These are phyloP conservation scores for Volvox africanus DNA, from an alignment of 139 green algal species.

Conservation along the genomic window DNA sequence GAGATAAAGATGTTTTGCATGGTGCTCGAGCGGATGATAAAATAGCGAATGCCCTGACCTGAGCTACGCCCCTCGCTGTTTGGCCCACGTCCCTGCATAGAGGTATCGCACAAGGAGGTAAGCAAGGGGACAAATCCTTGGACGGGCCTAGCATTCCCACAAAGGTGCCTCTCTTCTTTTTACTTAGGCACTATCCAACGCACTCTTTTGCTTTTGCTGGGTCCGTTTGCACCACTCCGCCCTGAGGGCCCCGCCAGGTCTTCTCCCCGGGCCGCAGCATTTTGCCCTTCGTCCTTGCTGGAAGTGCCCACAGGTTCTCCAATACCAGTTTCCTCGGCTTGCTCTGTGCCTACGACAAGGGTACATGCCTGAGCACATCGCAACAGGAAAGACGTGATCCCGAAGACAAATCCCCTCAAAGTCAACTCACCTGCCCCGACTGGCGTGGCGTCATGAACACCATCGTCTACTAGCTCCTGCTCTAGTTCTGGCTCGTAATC, in stretches of 20 bases:
- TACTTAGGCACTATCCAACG: neutral
- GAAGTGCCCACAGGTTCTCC: neutral
- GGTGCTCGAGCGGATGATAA: constrained; percentile 80
- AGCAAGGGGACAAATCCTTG: too few species aligned
- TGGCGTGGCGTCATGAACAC: neutral
- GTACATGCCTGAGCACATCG: neutral
- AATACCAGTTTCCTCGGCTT: neutral
- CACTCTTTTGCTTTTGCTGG: neutral
- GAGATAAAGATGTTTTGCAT: constrained; percentile 74
- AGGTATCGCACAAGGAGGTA: too few species aligned
- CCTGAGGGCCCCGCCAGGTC: constrained; percentile 1
- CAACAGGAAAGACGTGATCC: neutral
- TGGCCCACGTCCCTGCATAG: constrained; percentile 6
- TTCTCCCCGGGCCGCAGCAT: neutral
- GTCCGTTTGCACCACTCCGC: neutral
- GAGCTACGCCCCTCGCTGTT: neutral
- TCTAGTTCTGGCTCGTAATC: constrained; percentile 30
- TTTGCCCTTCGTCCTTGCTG: neutral
- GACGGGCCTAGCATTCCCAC: too few species aligned
- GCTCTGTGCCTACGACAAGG: neutral
- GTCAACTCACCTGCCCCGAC: neutral
- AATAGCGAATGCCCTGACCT: constrained; percentile 62
- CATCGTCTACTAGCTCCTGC: neutral
- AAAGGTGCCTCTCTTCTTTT: too few species aligned
- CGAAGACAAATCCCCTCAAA: neutral